Evolutionary conservation across 768 basidiomycete genomes (phyloP).

Genomic region (Roridomyces roridus): DNA sequence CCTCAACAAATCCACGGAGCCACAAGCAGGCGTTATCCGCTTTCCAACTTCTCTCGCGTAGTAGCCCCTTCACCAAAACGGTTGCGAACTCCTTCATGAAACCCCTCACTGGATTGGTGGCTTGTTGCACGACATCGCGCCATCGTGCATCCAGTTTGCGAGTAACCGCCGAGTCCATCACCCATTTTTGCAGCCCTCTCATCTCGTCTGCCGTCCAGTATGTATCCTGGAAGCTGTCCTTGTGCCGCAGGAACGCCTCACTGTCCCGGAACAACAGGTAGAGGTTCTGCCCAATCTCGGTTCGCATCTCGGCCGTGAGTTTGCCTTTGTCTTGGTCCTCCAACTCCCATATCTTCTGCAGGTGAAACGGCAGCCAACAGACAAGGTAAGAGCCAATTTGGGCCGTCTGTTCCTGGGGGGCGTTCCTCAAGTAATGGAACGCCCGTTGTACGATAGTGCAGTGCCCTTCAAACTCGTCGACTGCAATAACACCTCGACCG

Average conservation of each 20-base stretch:
- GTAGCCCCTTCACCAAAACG: neutral
- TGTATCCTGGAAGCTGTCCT: neutral
- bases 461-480: neutral
- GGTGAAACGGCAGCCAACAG: neutral
- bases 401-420: neutral
- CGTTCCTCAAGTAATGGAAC: neutral
- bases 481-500: neutral
- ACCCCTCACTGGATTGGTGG: neutral
- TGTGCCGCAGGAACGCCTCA: neutral
- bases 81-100: neutral
- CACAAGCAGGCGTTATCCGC: neutral
- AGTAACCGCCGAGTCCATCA: neutral
- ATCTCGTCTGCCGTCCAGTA: neutral
- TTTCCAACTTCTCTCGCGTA: conserved; percentile 1
- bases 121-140: neutral
- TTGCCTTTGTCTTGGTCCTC: neutral
- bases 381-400: neutral
- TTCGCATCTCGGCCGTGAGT: neutral
- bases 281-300: conserved; percentile 1
- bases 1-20: neutral
- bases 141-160: neutral
- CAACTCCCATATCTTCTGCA: neutral
- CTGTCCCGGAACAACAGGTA: neutral
- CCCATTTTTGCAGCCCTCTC: neutral
- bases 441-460: neutral